Evolutionary conservation across 2,329 filamentous ascomycete species (phyloP).

Genomic region (Ascochyta viciae-villosae): DNA sequence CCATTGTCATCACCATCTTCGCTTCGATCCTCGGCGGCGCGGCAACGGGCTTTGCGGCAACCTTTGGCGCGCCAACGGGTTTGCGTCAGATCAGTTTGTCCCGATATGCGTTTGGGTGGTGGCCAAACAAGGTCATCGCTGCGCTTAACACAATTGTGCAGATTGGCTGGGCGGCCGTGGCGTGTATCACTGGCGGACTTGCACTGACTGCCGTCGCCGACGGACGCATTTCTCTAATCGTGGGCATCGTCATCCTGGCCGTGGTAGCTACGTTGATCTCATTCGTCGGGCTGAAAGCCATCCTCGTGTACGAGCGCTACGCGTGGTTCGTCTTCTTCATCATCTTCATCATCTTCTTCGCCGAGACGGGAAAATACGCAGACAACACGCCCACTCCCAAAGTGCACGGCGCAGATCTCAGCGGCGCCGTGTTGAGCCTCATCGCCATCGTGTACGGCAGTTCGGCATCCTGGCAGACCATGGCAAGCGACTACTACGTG

Average conservation of each 20-base stretch:
- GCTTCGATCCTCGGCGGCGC: conserved; percentile 52
- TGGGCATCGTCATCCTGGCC: conserved; percentile 55
- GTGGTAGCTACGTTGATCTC: conserved; percentile 48
- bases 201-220: conserved; percentile 52
- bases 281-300: conserved; percentile 52
- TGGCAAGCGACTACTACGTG: conserved; percentile 54
- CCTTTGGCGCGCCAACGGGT: conserved; percentile 51
- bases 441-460: conserved; percentile 48
- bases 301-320: conserved; percentile 58
- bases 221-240: conserved; percentile 53
- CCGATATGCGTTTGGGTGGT: conserved; percentile 58
- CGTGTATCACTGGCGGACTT: conserved; percentile 53
- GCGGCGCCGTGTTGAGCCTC: conserved; percentile 39
- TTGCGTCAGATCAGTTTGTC: conserved; percentile 55
- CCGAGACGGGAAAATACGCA: conserved; percentile 54
- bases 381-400: conserved; percentile 46
- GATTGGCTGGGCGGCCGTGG: conserved; percentile 52
- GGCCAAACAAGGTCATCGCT: conserved; percentile 57
- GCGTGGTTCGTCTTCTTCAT: conserved; percentile 58
- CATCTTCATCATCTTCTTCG: conserved; percentile 57
- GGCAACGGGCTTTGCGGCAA: conserved; percentile 52
- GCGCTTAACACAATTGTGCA: conserved; percentile 57
- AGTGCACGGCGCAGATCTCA: conserved; percentile 44
- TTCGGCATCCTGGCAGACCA: conserved; percentile 51
- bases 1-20: conserved; percentile 51